phyloP scores from a whole-genome alignment of 1,284 basidiomycete genomes.

The Cystobasidiaceae sp. region DNA sequence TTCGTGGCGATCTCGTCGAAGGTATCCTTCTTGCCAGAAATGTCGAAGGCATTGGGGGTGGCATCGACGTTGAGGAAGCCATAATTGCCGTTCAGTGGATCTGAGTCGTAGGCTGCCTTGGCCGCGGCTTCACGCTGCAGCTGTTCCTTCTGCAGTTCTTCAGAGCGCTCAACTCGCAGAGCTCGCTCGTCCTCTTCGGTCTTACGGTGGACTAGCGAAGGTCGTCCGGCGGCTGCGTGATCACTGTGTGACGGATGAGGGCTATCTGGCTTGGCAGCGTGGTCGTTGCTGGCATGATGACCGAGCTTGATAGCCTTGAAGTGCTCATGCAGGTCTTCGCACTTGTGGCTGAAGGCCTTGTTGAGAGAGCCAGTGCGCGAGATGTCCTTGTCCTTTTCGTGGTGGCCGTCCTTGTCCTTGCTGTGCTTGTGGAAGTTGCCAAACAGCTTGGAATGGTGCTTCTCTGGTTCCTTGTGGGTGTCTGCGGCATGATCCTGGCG shows the following conservation, averaged over 20 bases:
- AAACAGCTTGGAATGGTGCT: background rate
- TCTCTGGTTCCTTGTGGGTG: background rate
- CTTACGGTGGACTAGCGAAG: too few relatives aligned
- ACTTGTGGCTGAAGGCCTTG: slow-evolving; percentile 14
- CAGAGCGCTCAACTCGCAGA: slow-evolving; percentile 7
- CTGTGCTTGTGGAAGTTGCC: background rate
- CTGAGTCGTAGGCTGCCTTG: slow-evolving; percentile 16
- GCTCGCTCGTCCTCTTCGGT: slow-evolving; percentile 26
- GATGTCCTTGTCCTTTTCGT: slow-evolving; percentile 1
- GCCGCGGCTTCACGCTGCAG: slow-evolving; percentile 16
- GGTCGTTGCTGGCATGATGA: background rate
- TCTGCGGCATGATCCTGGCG: background rate
- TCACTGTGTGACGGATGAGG: background rate
- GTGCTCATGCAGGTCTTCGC: slow-evolving; percentile 22
- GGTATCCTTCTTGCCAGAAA: slow-evolving; percentile 21
- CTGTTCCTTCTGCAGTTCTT: slow-evolving; percentile 13
- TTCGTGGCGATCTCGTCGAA: slow-evolving; percentile 63
- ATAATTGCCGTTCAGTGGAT: slow-evolving; percentile 22
- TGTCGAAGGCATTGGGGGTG: slow-evolving; percentile 26
- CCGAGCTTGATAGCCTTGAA: slow-evolving; percentile 19
- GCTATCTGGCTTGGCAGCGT: background rate
- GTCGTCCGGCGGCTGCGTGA: background rate
- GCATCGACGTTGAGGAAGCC: slow-evolving; percentile 31
- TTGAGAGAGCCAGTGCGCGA: slow-evolving; percentile 10
- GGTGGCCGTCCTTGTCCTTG: slow-evolving; percentile 1